Base-by-base conservation (phyloP, 768 basidiomycete genomes). In the Tephrocybe rancida region DNA sequence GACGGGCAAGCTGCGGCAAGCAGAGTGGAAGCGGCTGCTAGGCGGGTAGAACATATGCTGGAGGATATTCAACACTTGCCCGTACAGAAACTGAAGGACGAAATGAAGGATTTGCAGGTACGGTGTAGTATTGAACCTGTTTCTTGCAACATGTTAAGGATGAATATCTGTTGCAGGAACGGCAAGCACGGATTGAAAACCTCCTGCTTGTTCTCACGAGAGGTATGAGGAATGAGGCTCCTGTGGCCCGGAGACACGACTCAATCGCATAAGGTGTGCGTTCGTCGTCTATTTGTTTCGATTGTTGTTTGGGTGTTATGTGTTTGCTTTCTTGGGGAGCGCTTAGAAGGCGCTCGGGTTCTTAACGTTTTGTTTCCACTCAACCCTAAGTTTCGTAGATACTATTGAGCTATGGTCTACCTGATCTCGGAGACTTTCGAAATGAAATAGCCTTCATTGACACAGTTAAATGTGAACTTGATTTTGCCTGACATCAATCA, bases 61-160 rank as follows among this genome's bases (percentile, higher is more conserved):
- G 86, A 89, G 42, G 83, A 84, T 45, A 77, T 88, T 41, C 76
- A 77, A 26, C 76, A 80, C 38, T 58, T 90, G 56, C 89, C 90
- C 6, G 80, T 90, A 18, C 76, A 80, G 30, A 78, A 70, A 56
- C 70, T 94, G 32, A 87, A 82, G 67, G 86, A 87, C 2, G 90
- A 93, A 67, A 87, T 94, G 82, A 90, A 85, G 65, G 91, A 92
- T 64, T 68, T 92, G 25, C 88, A 89, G 79, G 88, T 88, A 41
- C 44, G 76, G 41, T 24, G 5, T 2, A 19, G 46, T 16, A 21
- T 48, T 14, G 4, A 25, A n/a, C n/a, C 30, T 52, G 35, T 51
- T 26, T 27, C 11, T 26, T 3, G 18, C 5, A 3, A 27, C 41
- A 29, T 43, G 22, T 48, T 54, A 21, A 52, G 34, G 41, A 35